A percentile compares a stretch with the other conserved stretches of the same genome.
phyloP scores from a whole-genome alignment of 2,329 filamentous ascomycete genomes.

The Alternaria arborescens region DNA sequence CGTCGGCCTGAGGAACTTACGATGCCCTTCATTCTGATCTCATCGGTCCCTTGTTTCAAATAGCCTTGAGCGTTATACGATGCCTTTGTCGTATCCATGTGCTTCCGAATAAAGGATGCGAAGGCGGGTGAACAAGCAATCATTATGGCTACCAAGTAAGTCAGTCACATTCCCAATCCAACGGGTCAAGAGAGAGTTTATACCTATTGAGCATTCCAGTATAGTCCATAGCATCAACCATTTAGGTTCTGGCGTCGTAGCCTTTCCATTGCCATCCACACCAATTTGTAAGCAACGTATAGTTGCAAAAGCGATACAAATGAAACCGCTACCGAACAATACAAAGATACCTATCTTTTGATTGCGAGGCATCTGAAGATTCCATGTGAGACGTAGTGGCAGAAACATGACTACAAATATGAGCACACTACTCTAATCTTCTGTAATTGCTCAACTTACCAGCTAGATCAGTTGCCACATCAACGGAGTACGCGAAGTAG shows the following conservation, averaged over 20 bases:
- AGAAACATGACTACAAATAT: conserved; percentile 45
- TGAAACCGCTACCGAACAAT: conserved; percentile 26
- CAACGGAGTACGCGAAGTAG: conserved; percentile 47
- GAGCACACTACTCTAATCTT: neutral
- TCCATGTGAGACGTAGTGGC: conserved; percentile 49
- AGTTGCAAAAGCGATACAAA: conserved; percentile 32
- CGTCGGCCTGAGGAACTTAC: conserved; percentile 2
- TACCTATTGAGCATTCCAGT: conserved; percentile 47
- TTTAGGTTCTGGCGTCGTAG: conserved; percentile 38
- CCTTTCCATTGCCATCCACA: conserved; percentile 23
- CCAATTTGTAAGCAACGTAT: conserved; percentile 46
- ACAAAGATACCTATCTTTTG: conserved; percentile 46
- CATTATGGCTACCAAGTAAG: conserved; percentile 17
- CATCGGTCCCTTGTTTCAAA: conserved; percentile 11
- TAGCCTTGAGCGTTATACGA: conserved; percentile 21
- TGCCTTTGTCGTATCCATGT: conserved; percentile 8
- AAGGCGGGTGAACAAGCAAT: conserved; percentile 22
- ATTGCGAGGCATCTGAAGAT: conserved; percentile 42
- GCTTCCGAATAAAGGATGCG: conserved; percentile 20
- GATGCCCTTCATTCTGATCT: conserved; percentile 19
- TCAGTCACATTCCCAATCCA: neutral
- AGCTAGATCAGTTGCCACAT: conserved; percentile 47
- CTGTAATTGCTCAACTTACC: conserved; percentile 25
- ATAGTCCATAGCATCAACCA: conserved; percentile 50
- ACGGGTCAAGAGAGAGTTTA: neutral